Percentiles rank a stretch among this genome's conserved stretches.
phyloP scores from a whole-genome alignment of 2,329 filamentous ascomycete genomes.

The Tolypocladium capitatum region DNA sequence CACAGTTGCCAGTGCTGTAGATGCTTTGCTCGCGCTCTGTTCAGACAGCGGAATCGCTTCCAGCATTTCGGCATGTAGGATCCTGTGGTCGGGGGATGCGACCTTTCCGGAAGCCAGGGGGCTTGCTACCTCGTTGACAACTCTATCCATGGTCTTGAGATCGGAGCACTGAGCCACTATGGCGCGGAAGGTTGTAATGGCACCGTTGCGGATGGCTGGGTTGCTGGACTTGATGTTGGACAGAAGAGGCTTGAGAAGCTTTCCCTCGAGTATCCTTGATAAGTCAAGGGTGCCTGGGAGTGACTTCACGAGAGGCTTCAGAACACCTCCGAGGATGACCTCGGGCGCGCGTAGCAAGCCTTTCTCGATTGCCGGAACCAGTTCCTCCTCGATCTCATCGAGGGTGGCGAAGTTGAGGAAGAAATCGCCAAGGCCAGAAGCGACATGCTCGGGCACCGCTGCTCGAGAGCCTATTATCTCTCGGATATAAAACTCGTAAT shows the following conservation, averaged over 20 bases:
- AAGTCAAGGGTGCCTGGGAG: slow-evolving; percentile 63
- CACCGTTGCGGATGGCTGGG: slow-evolving; percentile 58
- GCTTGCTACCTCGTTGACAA: slow-evolving; percentile 62
- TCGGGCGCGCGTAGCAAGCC: slow-evolving; percentile 80
- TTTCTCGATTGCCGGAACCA: slow-evolving; percentile 79
- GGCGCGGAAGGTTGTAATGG: slow-evolving; percentile 58
- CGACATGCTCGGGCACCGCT: slow-evolving; percentile 56
- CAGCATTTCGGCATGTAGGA: slow-evolving; percentile 72
- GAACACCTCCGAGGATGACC: slow-evolving; percentile 67
- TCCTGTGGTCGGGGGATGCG: slow-evolving; percentile 70
- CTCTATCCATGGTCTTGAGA: slow-evolving; percentile 44
- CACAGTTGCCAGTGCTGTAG: slow-evolving; percentile 51
- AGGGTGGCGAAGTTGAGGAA: slow-evolving; percentile 60
- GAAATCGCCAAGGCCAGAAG: slow-evolving; percentile 66
- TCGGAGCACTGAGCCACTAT: slow-evolving; percentile 52
- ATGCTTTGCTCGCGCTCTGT: slow-evolving; percentile 52
- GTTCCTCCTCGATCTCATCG: slow-evolving; percentile 61
- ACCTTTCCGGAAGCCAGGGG: slow-evolving; percentile 78
- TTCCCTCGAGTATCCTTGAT: slow-evolving; percentile 55
- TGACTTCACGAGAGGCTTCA: slow-evolving; percentile 59
- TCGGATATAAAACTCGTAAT: slow-evolving; percentile 71
- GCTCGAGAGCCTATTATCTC: slow-evolving; percentile 73
- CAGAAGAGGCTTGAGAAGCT: slow-evolving; percentile 75
- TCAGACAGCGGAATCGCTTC: slow-evolving; percentile 46
- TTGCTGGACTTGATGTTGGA: slow-evolving; percentile 89